A percentile compares a stretch with the other conserved stretches of the same genome.
Conservation (phyloP, 495 filamentous ascomycete species). For the Cladorrhinum samala region DNA sequence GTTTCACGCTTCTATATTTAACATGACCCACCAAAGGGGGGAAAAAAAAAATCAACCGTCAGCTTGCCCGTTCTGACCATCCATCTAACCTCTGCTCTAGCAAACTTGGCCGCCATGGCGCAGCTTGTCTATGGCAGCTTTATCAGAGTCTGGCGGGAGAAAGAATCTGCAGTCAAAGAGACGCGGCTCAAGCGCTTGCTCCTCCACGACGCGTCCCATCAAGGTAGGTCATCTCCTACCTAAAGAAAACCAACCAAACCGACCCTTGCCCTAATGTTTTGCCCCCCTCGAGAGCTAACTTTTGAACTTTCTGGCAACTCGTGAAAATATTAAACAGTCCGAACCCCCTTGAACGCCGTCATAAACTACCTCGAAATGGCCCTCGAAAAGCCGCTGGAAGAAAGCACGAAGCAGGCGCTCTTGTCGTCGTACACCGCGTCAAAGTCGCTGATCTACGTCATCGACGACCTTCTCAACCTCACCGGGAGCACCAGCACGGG, state of each 20-base stretch:
- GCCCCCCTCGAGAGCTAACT: too few relatives aligned
- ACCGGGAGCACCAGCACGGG: conserved; percentile 69
- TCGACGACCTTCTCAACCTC: conserved; percentile 79
- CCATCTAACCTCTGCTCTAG: too few relatives aligned
- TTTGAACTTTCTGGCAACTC: too few relatives aligned
- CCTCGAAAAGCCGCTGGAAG: conserved; percentile 65
- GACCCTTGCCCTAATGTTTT: background rate
- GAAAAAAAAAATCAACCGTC: too few relatives aligned
- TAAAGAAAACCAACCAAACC: background rate
- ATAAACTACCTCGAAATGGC: conserved; percentile 88
- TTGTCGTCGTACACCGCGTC: conserved; percentile 79
- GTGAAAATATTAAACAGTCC: too few relatives aligned
- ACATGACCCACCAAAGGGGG: too few relatives aligned
- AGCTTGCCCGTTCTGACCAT: too few relatives aligned
- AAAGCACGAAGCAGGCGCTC: conserved; percentile 69
- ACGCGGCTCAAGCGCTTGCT: conserved; percentile 66
- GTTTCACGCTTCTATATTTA: background rate
- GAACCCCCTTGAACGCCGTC: conserved; percentile 80
- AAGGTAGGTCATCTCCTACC: too few relatives aligned
- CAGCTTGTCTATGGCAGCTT: conserved; percentile 71
- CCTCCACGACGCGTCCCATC: conserved; percentile 74
- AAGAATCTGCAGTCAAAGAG: conserved; percentile 49
- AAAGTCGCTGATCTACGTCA: conserved; percentile 83
- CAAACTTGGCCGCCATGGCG: conserved; percentile 72
- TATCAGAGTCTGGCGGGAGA: conserved; percentile 78